A percentile compares a stretch with the other conserved stretches of the same genome.
These are phyloP conservation scores for Aphanocladium album DNA, from an alignment of 2,329 filamentous ascomycete genomes.

Conservation along the genomic window DNA sequence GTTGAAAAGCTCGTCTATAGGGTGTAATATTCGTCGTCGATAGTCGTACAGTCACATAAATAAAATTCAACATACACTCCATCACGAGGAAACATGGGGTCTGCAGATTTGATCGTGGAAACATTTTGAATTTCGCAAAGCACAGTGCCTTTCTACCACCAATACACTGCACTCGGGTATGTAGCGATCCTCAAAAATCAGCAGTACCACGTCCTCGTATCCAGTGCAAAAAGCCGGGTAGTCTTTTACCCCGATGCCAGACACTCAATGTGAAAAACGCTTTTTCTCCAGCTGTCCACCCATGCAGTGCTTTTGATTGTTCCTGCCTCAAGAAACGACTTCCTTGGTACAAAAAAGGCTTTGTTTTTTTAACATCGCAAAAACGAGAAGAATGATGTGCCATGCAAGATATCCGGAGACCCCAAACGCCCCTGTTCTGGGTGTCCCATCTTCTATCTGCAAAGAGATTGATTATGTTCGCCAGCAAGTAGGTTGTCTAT, in stretches of 20 bases:
- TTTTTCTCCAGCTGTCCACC: slow-evolving; percentile 53
- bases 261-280: slow-evolving; percentile 52
- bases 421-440: slow-evolving; percentile 66
- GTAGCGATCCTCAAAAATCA: slow-evolving; percentile 57
- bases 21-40: slow-evolving; percentile 1
- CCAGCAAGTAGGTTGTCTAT: slow-evolving; percentile 40
- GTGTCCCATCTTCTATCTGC: slow-evolving; percentile 70
- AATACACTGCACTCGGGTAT: slow-evolving; percentile 50
- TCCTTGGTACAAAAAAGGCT: slow-evolving; percentile 38
- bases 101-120: slow-evolving; percentile 12
- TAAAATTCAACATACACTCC: slow-evolving; percentile 2
- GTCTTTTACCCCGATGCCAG: slow-evolving; percentile 31
- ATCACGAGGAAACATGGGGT: slow-evolving; percentile 1
- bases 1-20: neutral
- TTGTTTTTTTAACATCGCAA: slow-evolving; percentile 30
- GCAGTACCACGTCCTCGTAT: slow-evolving; percentile 58
- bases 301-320: slow-evolving; percentile 44
- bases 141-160: slow-evolving; percentile 44
- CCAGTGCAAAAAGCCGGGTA: slow-evolving; percentile 24
- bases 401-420: slow-evolving; percentile 79
- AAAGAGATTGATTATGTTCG: slow-evolving; percentile 44
- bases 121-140: slow-evolving; percentile 53
- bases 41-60: slow-evolving; percentile 7
- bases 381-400: slow-evolving; percentile 45
- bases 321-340: slow-evolving; percentile 38